Percentiles rank a stretch among this genome's conserved stretches.
These are phyloP conservation scores for Perkinsus marinus DNA, from an alignment of 169 alveolate species.

Conservation along the genomic window DNA sequence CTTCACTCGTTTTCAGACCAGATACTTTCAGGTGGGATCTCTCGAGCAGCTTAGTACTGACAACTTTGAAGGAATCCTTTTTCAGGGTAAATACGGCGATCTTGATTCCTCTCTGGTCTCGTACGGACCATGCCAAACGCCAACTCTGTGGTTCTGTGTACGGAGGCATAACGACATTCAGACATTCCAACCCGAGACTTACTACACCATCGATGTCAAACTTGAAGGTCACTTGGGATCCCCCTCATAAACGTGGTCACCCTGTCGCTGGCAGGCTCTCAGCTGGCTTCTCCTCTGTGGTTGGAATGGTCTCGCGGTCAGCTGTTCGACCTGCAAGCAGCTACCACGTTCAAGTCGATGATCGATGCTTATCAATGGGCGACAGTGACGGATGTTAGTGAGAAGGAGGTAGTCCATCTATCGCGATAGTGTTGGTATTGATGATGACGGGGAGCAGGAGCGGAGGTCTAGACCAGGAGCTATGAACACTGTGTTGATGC, in stretches of 20 bases:
- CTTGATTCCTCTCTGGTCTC: conserved; percentile 66
- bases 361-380: neutral
- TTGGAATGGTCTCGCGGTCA: conserved; percentile 35
- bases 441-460: neutral
- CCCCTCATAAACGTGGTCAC: neutral
- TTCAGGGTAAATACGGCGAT: conserved; percentile 63
- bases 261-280: neutral
- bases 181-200: conserved; percentile 72
- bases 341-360: conserved; percentile 2
- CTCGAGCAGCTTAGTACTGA: conserved; percentile 32
- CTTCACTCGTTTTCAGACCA: conserved; percentile 50
- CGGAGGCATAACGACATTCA: conserved; percentile 76
- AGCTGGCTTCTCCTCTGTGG: conserved; percentile 15
- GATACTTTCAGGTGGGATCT: conserved; percentile 30
- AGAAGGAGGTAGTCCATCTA: neutral
- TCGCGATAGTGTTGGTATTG: neutral
- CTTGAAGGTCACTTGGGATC: neutral
- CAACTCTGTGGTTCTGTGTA: conserved; percentile 90
- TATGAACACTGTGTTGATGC: conserved; percentile 70
- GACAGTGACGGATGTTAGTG: neutral
- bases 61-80: conserved; percentile 45
- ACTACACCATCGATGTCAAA: conserved; percentile 47
- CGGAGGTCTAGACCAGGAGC: conserved; percentile 54
- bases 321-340: conserved; percentile 27
- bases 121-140: conserved; percentile 96